These are phyloP conservation scores for Hymenoscyphus fructigenus DNA, from an alignment of 2,329 filamentous ascomycete genomes.

Conservation along the genomic window DNA sequence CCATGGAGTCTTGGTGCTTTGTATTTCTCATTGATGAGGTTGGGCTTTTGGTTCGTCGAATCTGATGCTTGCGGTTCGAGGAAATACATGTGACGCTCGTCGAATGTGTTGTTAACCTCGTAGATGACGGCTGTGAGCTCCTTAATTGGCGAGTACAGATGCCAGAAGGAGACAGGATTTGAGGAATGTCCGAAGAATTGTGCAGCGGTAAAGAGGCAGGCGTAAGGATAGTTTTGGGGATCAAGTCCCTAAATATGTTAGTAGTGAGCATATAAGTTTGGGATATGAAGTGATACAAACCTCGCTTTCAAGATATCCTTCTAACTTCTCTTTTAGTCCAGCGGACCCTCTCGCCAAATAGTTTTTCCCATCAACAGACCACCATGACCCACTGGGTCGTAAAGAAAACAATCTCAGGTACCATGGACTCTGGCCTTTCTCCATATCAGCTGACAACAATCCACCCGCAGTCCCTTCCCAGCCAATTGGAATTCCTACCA, in stretches of 20 bases:
- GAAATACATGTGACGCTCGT: slow-evolving; percentile 67
- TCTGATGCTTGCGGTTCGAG: slow-evolving; percentile 37
- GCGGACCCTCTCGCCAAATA: slow-evolving; percentile 57
- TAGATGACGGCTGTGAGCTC: slow-evolving; percentile 63
- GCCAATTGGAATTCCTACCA: slow-evolving; percentile 66
- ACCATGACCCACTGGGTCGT: slow-evolving; percentile 43
- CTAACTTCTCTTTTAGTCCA: slow-evolving; percentile 62
- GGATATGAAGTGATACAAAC: slow-evolving; percentile 38
- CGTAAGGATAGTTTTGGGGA: slow-evolving; percentile 60
- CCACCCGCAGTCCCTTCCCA: slow-evolving; percentile 55
- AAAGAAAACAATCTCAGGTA: slow-evolving; percentile 35
- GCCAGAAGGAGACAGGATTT: slow-evolving; percentile 79
- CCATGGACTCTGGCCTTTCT: slow-evolving; percentile 30
- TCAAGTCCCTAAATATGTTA: slow-evolving; percentile 51
- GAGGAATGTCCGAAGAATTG: slow-evolving; percentile 69
- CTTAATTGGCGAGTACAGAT: slow-evolving; percentile 62
- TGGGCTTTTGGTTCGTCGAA: slow-evolving; percentile 2
- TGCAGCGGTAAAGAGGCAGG: slow-evolving; percentile 70
- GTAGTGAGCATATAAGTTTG: background rate
- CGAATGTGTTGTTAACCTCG: slow-evolving; percentile 77
- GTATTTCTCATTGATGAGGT: background rate
- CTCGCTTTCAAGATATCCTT: slow-evolving; percentile 56
- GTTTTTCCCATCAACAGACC: slow-evolving; percentile 57
- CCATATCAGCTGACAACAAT: slow-evolving; percentile 51
- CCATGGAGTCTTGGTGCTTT: slow-evolving; percentile 43